phyloP scores from a whole-genome alignment of 2,329 filamentous ascomycete species.

The Xenosphaeropsis pyriputrescens region DNA sequence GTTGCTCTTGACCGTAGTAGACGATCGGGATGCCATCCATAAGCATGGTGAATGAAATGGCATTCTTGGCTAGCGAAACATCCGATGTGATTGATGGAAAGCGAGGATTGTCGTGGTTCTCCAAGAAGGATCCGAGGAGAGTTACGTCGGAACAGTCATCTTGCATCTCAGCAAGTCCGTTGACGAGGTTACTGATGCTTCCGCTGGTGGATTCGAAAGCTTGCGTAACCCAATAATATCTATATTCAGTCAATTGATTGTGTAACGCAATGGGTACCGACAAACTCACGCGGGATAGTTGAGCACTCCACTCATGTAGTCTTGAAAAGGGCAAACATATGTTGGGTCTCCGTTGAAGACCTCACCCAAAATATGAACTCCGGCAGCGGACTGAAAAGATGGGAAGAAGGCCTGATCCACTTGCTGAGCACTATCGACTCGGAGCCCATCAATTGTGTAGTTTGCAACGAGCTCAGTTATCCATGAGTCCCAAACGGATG shows the following conservation, averaged over 20 bases:
- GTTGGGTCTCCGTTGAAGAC: conserved; percentile 36
- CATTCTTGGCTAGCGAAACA: conserved; percentile 24
- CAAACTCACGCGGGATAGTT: conserved; percentile 37
- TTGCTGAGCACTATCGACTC: conserved; percentile 32
- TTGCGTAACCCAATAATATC: conserved; percentile 13
- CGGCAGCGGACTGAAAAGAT: conserved; percentile 31
- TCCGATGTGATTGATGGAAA: conserved; percentile 12
- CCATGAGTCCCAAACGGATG: conserved; percentile 10
- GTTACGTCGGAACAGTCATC: conserved; percentile 19
- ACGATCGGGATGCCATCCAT: conserved; percentile 35
- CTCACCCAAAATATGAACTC: conserved; percentile 46
- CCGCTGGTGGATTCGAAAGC: conserved; percentile 14
- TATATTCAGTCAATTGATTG: conserved; percentile 1
- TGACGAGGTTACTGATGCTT: conserved; percentile 14
- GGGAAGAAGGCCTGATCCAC: conserved; percentile 37
- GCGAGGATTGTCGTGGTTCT: conserved; percentile 16
- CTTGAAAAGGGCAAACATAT: conserved; percentile 39
- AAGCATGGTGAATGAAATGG: conserved; percentile 32
- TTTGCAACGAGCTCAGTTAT: conserved; percentile 11
- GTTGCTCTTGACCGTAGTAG: conserved; percentile 38
- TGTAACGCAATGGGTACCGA: background rate
- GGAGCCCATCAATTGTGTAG: conserved; percentile 30
- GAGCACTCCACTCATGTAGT: conserved; percentile 39
- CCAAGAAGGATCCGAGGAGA: conserved; percentile 24
- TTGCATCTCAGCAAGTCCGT: conserved; percentile 14